Percentiles rank a stretch among this genome's conserved stretches.
These are phyloP conservation scores for Lablab purpureus DNA, from an alignment of 306 rosid species.

Conservation along the genomic window DNA sequence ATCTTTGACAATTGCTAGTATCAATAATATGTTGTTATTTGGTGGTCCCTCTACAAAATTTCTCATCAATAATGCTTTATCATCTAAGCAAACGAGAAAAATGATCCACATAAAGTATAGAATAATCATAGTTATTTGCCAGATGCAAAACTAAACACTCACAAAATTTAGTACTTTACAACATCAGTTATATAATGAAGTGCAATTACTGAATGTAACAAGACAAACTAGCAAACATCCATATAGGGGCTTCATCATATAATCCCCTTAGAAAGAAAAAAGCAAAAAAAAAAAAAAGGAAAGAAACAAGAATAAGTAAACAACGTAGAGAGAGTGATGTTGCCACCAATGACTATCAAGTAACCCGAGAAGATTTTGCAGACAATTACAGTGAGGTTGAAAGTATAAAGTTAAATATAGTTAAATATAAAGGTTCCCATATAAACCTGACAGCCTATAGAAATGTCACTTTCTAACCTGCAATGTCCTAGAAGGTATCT, in stretches of 20 bases:
- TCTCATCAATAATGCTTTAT: constrained; percentile 9
- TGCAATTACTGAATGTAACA: not conserved
- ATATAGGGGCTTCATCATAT: constrained; percentile 10
- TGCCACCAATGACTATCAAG: constrained; percentile 20
- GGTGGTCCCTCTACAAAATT: not conserved
- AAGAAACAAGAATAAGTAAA: not conserved
- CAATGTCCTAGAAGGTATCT: constrained; percentile 86
- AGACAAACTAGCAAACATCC: constrained; percentile 5
- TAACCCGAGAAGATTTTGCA: not conserved
- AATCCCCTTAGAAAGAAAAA: not conserved
- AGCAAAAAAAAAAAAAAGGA: not conserved
- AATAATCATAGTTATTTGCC: constrained; percentile 31
- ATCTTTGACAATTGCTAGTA: not conserved
- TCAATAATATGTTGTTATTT: not conserved
- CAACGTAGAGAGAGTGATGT: not conserved
- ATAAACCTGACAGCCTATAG: constrained; percentile 15
- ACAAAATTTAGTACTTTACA: not conserved
- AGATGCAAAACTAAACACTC: constrained; percentile 31
- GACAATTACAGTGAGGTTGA: constrained; percentile 3
- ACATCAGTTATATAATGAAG: not conserved
- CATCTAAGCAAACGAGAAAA: constrained; percentile 1
- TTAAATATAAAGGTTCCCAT: constrained; percentile 21
- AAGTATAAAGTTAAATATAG: constrained; percentile 27
- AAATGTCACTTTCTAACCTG: constrained; percentile 69
- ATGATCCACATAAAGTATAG: not conserved